Conservation (phyloP, 441 rosid species). For the Corymbia citriodora region DNA sequence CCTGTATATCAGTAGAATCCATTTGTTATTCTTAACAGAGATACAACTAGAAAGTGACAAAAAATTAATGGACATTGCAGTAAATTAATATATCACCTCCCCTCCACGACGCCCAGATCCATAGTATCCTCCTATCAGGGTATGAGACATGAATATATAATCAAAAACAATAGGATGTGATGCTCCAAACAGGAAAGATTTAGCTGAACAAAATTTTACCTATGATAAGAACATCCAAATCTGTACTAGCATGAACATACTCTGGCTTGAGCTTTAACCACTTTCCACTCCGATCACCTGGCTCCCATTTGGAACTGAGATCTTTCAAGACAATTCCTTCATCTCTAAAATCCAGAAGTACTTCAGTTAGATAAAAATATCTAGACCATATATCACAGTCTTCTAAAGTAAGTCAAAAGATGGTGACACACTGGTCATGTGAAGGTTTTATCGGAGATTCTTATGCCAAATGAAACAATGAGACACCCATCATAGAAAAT, state of each 20-base stretch:
- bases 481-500: not conserved
- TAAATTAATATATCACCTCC: conserved; percentile 39
- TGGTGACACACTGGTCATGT: not conserved
- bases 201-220: conserved; percentile 29
- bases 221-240: conserved; percentile 87
- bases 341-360: conserved; percentile 37
- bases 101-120: conserved; percentile 99
- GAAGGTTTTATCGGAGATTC: not conserved
- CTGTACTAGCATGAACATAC: conserved; percentile 76
- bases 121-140: conserved; percentile 81
- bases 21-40: not conserved
- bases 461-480: not conserved
- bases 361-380: not conserved
- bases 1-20: conserved; percentile 29
- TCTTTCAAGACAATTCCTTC: conserved; percentile 92
- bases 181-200: not conserved
- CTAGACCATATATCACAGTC: not conserved
- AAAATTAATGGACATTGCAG: not conserved
- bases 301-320: conserved; percentile 95
- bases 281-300: conserved; percentile 95
- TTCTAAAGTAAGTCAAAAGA: not conserved
- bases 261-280: conserved; percentile 98
- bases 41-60: not conserved
- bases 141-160: not conserved
- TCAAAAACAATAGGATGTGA: not conserved